Percentiles rank a stretch among this genome's conserved stretches.
Conservation (phyloP, 306 rosid genomes). For the Rosa multiflora region DNA sequence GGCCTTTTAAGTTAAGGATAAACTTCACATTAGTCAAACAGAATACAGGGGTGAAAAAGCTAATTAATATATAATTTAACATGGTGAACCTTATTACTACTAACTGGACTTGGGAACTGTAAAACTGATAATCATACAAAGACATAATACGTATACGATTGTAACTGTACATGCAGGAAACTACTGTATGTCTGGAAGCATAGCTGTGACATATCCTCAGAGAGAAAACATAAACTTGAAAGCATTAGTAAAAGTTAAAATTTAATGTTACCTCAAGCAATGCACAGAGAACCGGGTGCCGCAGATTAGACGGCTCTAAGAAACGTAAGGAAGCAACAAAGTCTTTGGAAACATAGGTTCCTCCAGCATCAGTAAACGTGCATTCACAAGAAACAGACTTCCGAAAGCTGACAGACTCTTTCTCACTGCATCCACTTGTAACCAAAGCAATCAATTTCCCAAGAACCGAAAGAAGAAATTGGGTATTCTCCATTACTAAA, state of each 20-base stretch:
- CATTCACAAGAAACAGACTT: constrained; percentile 39
- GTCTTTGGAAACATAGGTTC: constrained; percentile 28
- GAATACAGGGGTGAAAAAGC: neutral
- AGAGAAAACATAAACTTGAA: neutral
- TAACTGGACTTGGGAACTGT: neutral
- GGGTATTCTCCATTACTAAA: constrained; percentile 35
- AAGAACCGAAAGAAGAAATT: constrained; percentile 37
- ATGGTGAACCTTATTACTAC: neutral
- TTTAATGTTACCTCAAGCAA: constrained; percentile 60
- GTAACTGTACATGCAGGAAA: neutral
- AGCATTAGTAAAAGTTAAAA: neutral
- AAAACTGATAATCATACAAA: neutral
- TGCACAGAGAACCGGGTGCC: constrained; percentile 52
- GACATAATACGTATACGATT: neutral
- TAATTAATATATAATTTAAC: neutral
- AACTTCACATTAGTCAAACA: neutral
- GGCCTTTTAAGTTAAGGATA: neutral
- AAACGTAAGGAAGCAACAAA: constrained; percentile 39
- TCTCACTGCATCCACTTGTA: constrained; percentile 25
- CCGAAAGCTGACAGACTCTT: constrained; percentile 23
- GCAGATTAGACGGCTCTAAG: constrained; percentile 41
- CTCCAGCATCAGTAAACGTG: constrained; percentile 12
- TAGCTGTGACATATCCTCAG: neutral
- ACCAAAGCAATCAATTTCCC: constrained; percentile 33
- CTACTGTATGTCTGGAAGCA: neutral